Evolutionary conservation across 2,329 filamentous ascomycete species (phyloP).

Genomic region (Aspergillus sp.): DNA sequence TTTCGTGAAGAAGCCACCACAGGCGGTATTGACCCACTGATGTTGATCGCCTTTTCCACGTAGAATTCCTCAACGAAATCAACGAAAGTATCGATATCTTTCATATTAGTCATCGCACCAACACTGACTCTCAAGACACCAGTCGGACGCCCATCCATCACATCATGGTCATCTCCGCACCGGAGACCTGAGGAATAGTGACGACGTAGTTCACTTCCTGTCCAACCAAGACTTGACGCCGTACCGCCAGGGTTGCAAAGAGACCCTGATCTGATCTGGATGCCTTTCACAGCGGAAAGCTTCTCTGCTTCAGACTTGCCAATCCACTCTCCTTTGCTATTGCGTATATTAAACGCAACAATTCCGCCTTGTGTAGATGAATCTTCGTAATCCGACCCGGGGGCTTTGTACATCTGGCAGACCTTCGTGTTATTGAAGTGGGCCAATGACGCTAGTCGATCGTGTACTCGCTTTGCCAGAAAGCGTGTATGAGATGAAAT

Average conservation of each 20-base stretch:
- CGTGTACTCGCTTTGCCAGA: conserved; percentile 56
- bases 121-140: conserved; percentile 81
- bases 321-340: conserved; percentile 66
- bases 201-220: conserved; percentile 73
- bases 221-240: conserved; percentile 65
- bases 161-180: conserved; percentile 77
- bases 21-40: conserved; percentile 10
- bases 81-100: conserved; percentile 69
- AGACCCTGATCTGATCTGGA: conserved; percentile 83
- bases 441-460: conserved; percentile 53
- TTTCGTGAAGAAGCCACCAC: conserved; percentile 4
- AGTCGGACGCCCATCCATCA: conserved; percentile 79
- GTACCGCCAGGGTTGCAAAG: conserved; percentile 90
- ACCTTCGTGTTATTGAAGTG: conserved; percentile 66
- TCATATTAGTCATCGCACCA: conserved; percentile 79
- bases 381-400: conserved; percentile 38
- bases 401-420: conserved; percentile 60
- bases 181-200: conserved; percentile 83
- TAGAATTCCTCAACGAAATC: conserved; percentile 70
- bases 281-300: conserved; percentile 68
- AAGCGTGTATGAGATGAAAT: conserved; percentile 68
- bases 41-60: conserved; percentile 29
- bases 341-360: conserved; percentile 76
- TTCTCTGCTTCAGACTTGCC: conserved; percentile 85
- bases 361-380: conserved; percentile 61